phyloP scores from a whole-genome alignment of 2,329 filamentous ascomycete genomes.

The Phialocephala subalpina region DNA sequence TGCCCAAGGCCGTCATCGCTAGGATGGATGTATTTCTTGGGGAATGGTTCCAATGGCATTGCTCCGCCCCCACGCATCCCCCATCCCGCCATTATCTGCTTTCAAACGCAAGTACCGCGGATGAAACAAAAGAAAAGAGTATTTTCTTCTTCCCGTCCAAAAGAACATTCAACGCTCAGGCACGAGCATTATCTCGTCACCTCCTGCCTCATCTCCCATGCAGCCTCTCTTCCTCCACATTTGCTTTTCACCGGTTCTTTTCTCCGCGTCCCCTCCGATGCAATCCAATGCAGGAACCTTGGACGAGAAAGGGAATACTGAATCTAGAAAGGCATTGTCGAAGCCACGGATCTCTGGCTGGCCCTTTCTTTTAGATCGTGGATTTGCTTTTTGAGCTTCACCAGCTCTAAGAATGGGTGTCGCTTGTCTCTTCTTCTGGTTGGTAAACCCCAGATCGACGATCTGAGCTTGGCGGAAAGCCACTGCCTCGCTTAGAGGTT shows the following conservation, averaged over 20 bases:
- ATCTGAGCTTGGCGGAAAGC: neutral
- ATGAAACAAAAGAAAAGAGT: neutral
- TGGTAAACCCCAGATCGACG: conserved; percentile 3
- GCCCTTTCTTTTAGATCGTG: neutral
- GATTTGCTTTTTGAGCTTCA: neutral
- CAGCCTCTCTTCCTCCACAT: neutral
- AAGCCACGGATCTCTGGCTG: neutral
- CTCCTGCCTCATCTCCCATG: conserved; percentile 5
- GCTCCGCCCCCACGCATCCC: neutral
- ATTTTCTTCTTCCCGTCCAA: conserved; percentile 5
- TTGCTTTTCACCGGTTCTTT: neutral
- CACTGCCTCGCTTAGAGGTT: neutral
- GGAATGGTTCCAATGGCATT: neutral
- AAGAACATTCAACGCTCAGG: conserved; percentile 1
- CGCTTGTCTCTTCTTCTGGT: conserved; percentile 1
- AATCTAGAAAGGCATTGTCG: neutral
- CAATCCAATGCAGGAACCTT: neutral
- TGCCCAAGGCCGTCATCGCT: neutral
- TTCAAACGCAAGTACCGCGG: neutral
- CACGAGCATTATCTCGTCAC: neutral
- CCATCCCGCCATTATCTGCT: neutral
- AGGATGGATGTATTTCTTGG: neutral
- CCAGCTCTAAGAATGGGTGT: neutral
- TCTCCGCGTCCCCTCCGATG: neutral
- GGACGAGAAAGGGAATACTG: neutral